Percentiles rank a stretch among this genome's conserved stretches.
phyloP scores from a whole-genome alignment of 2,329 filamentous ascomycete species.

The Monilinia laxa region DNA sequence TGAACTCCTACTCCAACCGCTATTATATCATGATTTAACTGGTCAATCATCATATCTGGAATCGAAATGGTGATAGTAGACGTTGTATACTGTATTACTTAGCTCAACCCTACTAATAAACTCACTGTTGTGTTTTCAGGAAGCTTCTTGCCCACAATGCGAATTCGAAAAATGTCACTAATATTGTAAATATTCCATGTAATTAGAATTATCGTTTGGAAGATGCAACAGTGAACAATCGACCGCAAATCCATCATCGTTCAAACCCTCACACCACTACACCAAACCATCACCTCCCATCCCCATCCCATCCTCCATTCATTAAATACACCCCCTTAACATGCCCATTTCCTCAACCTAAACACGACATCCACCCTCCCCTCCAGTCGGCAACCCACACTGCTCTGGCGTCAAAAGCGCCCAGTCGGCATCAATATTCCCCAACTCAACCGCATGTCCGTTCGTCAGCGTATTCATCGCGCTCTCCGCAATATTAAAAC shows the following conservation, averaged over 20 bases:
- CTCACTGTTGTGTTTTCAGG: no score
- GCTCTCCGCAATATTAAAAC: slow-evolving; percentile 56
- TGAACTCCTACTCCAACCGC: no score
- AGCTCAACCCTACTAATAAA: no score
- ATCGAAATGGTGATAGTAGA: no score
- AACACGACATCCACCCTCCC: neutral
- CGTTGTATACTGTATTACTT: no score
- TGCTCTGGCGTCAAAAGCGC: slow-evolving; percentile 45
- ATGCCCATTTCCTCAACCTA: neutral
- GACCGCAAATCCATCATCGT: neutral
- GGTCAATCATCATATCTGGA: no score
- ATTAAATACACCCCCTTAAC: neutral
- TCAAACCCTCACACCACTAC: slow-evolving; percentile 4
- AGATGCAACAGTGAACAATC: neutral
- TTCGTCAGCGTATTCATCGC: slow-evolving; percentile 58
- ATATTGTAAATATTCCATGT: neutral
- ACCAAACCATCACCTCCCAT: neutral
- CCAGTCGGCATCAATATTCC: slow-evolving; percentile 53
- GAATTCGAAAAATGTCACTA: neutral
- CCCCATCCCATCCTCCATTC: fast-evolving
- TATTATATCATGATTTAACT: no score
- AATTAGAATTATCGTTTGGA: neutral
- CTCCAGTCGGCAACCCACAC: slow-evolving; percentile 44
- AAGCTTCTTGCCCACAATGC: no score
- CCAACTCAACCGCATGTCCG: slow-evolving; percentile 50